Base-by-base conservation (phyloP, 1,284 basidiomycete genomes). In the Pterulicium gracile region DNA sequence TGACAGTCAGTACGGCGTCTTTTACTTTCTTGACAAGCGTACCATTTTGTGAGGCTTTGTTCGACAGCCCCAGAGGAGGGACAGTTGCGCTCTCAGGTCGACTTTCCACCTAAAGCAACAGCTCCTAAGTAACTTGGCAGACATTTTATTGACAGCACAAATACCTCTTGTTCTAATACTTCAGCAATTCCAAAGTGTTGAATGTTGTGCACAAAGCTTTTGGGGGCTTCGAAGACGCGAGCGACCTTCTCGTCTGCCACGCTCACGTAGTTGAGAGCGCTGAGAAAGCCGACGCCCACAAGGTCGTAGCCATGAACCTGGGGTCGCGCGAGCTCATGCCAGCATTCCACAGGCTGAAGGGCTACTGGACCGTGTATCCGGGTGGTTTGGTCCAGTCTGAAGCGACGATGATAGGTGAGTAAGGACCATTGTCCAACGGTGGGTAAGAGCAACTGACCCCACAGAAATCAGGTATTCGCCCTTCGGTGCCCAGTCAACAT, bases 271-370 rank as follows among this genome's bases (percentile, higher is more conserved):
- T 77, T 79, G 39, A 91, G 66, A 0, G 86, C 66, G 49, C 75
- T 72, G 39, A 96, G 72, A 62, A 91, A 92, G 2, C 74, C 77
- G 1, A 77, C 81, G 50, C 82, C 82, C n/a, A 92, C 70, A 40
- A 96, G 69, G 57, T 96, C 91, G 61, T 97, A 96, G 3, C 93
- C 93, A 62, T 98, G 93, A 15, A 95, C 81, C 62, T 98, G 93
- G 19, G 93, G 93, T 14, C 93, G 79, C 21, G 77, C 77, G 22
- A 96, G 69, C 60, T 97, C 93, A 54, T 89, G 87, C 93, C 93
- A 97, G 15, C 7, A 39, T 39, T 39, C n/a, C 1, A 63, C 56
- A n/a, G 52, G 23, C 3, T 48, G 49, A 22, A 58, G 53, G 4
- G 42, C 17, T 48, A 50, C 40, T 44, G 54, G 53, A 52, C 65